Evolutionary conservation across 306 rosid species (phyloP), one percentile per base, ranked within the genome.

Genomic region (Dryas drummondii): DNA sequence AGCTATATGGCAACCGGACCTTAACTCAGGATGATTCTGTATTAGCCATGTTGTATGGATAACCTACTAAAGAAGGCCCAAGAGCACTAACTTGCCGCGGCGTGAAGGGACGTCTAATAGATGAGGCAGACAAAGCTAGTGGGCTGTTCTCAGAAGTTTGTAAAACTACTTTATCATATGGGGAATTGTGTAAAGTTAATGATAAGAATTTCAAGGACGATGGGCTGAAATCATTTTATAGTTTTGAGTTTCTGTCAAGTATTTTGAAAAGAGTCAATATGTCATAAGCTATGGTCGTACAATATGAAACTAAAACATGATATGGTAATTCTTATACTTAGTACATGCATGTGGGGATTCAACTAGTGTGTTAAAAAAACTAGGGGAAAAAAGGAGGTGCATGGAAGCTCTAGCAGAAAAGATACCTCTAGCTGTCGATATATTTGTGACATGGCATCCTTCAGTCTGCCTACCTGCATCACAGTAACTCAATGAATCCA

Each of bases 401-500:
- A 19, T 40, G 37, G 40, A 27, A 13, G 45, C 64, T 26, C 19
- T 54, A 40, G 49, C 26, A 16, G 59, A 66, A 64, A 73, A 66
- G 55, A 74, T 80, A 94, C 99, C 96, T 94, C 97, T n/a, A 91
- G 93, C 83, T 94, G 88, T 74, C 96, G 87, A 84, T 94, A 87
- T 68, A 86, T 82, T 83, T 88, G 88, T 61, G 97, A 88, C 89
- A 94, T 91, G 66, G 97, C 90, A 84, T 94, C 99, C 87, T 94
- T 94, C 69, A 94, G 81, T 83, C 91, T 87, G 86, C 55, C 80
- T 61, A 88, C 89, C 99, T 94, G 97, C 87, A 72, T 70, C 53
- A 59, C 50, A 80, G 61, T 71, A 40, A 61, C 44, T 53, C 67
- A 55, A 68, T 80, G 76, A 83, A 82, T 75, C 63, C 49, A 81